Evolutionary conservation across 2,329 filamentous ascomycete species (phyloP), one percentile per base, ranked within the genome.

Genomic region (Aspergillus sp.): DNA sequence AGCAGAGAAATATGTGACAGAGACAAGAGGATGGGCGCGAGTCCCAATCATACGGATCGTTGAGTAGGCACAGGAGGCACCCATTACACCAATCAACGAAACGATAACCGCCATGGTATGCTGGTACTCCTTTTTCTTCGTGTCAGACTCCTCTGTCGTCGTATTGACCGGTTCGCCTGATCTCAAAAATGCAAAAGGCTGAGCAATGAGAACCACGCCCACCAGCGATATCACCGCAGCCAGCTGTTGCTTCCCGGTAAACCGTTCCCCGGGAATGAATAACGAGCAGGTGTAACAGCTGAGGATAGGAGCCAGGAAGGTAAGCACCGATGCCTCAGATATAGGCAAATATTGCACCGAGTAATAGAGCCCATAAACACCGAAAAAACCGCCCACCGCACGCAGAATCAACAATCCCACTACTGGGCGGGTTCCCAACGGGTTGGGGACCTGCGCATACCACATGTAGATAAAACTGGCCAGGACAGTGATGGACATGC

Each of bases 281-380:
- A 90, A 72, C 31, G 86, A 89, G 62, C 89, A 95, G 12, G 86
- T 77, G 69, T 90, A 88, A 45, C 87, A 88, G 13, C 88, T 80
- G 5, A 94, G 74, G 10, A 84, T 85, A 0, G 90, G 90, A 0
- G 86, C 81, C 5, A 95, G 75, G 61, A 95, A 96, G 7, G 88
- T 93, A 42, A 96, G 85, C 30, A 95, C 90, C 0, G 88, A 93
- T 2, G 90, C 89, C 62, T 95, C 90, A 11, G 88, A 86, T 2
- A 95, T 76, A 0, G 88, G 87, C 3, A 95, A 78, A 56, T 94
- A 94, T 59, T 87, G 78, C 45, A 87, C 69, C 6, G 81, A 84
- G 56, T 83, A 83, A 54, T 83, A 94, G 68, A 93, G 79, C 31
- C 86, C 86, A 61, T 84, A 90, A 4, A 94, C 84, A 8, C 88